These are phyloP conservation scores for Blastocladiella emersonii DNA, from an alignment of 371 early-diverging fungal species.

Conservation along the genomic window DNA sequence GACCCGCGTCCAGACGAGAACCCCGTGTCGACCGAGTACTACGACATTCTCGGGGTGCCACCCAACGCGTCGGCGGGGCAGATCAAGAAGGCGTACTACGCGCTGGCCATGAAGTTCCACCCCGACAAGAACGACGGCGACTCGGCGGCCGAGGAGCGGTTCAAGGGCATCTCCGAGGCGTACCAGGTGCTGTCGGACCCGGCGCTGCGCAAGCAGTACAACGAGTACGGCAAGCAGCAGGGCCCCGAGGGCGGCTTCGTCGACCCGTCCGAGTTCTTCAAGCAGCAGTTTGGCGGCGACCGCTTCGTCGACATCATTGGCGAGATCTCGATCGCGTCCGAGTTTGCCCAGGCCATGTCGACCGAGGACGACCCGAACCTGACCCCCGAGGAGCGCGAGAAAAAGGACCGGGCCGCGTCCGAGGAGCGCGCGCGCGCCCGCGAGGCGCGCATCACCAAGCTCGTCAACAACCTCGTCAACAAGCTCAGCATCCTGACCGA, in stretches of 20 bases:
- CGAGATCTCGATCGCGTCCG: slow-evolving; percentile 84
- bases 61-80: slow-evolving; percentile 65
- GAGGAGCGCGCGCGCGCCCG: slow-evolving; percentile 51
- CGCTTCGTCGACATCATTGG: slow-evolving; percentile 87
- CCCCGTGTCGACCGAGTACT: slow-evolving; percentile 62
- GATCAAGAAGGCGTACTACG: slow-evolving; percentile 91
- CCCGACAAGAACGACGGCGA: slow-evolving; percentile 83
- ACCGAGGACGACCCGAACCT: slow-evolving; percentile 32
- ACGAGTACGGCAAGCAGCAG: slow-evolving; percentile 61
- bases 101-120: slow-evolving; percentile 81
- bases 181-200: slow-evolving; percentile 87
- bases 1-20: slow-evolving; percentile 44
- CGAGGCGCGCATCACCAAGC: slow-evolving; percentile 50
- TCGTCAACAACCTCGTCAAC: slow-evolving; percentile 49
- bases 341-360: slow-evolving; percentile 63
- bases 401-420: slow-evolving; percentile 19
- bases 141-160: slow-evolving; percentile 73
- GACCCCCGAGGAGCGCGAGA: slow-evolving; percentile 10
- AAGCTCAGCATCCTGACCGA: slow-evolving; percentile 71
- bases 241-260: slow-evolving; percentile 63
- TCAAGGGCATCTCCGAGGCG: slow-evolving; percentile 85
- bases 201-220: slow-evolving; percentile 66
- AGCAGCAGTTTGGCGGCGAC: slow-evolving; percentile 83
- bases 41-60: slow-evolving; percentile 77
- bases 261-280: slow-evolving; percentile 87